Base-by-base conservation (phyloP, 208 protist genomes). In the Novymonas esmeraldas region DNA sequence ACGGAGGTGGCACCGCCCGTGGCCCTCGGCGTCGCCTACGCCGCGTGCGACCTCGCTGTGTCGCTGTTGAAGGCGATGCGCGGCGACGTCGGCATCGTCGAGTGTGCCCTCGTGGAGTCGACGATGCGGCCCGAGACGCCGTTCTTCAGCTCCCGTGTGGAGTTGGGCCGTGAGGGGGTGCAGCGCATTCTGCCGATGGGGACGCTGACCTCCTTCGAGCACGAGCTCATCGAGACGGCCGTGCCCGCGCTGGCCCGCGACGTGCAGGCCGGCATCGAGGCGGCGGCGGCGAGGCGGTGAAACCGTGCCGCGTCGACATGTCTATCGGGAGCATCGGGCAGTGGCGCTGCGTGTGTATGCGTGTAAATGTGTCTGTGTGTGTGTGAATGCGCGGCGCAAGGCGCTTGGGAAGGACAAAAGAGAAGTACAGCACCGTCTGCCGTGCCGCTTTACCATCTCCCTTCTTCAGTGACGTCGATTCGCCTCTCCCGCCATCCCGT, bases 101-200 rank as follows among this genome's bases (percentile, higher is more conserved):
- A 96, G 82, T 96, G 90, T 66, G 66, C 82, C 9, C 76, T 85
- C 70, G 79, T 92, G 44, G 86, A 96, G 76, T 91, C 81, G 48
- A 81, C 81, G 20, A 78, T 94, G 61, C 61, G 78, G 26, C 51
- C 78, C 9, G 83, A 87, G 55, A 79, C 77, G 46, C 79, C 85
- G 13, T 96, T 93, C 71, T 98, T 98, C 72, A 63, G 82, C 57
- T 94, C 92, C 16, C 90, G 88, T 10, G 82, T 97, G 22, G 74
- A 81, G 57, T 75, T 98, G 42, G 94, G 94, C 16, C 54, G 61
- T 26, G 84, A 95, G 26, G 91, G 91, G n/a, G 87, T 94, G 22
- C 79, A 83, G 45, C 50, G 78, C 20, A 60, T 94, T n/a, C 63
- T 86, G 18, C 85, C 86, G 4, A 78, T 93, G 72, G 84, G 82